Base-by-base conservation (phyloP, 106 monocot genomes). In the Vanilla planifolia region DNA sequence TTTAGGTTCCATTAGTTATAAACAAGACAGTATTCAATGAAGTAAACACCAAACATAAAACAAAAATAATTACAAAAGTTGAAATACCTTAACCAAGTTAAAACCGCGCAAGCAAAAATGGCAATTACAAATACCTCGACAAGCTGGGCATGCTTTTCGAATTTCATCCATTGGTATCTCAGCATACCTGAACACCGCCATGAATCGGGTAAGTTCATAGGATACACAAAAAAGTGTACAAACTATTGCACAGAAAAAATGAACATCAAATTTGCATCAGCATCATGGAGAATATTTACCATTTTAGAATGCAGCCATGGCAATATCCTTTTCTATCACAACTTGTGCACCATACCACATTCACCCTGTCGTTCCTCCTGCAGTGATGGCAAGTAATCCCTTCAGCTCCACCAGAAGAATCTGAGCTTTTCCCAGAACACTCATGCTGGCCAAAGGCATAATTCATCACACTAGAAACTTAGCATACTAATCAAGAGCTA, bases 71-170 rank as follows among this genome's bases (percentile, higher is more conserved):
- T 2, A 32, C 26, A 28, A 41, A 15, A 4, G 17, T 1, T 33
- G 8, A 11, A 24, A 40, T 72, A 91, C 96, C 91, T 98, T 98
- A 59, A 98, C 82, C 61, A 98, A 43, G 68, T 71, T 78, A 68
- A 85, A 79, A 45, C 84, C 87, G 59, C 60, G 73, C 37, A 88
- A 79, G 57, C 98, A 98, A 28, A 66, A 29, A 53, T 59, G 79
- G 69, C 98, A 98, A 61, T 71, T 91, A 56, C 96, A 98, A 46
- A 88, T 92, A 57, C 75, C 84, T 50, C 90, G 92, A 67, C 96
- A 98, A 40, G 79, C 81, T 8, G 96, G 96, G 56, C 96, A 98
- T 48, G 72, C 81, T 67, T 77, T 76, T 50, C 44, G 73, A 34
- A 98, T 65, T 25, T 98, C 91, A 5, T 98, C 87, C 24, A 88